phyloP scores from a whole-genome alignment of 768 basidiomycete genomes.

The Tulasnella sp. region DNA sequence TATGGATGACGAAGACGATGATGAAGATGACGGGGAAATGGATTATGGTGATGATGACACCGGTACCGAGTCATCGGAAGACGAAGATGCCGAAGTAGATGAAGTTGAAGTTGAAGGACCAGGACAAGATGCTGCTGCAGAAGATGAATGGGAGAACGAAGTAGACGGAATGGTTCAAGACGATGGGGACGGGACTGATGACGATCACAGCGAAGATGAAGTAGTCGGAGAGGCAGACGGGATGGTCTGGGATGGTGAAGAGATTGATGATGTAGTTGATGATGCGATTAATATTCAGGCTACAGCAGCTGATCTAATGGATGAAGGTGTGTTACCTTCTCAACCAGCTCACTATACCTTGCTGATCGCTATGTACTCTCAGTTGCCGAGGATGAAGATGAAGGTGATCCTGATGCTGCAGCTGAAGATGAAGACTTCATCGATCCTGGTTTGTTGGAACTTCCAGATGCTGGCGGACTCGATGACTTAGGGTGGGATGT shows the following conservation, averaged over 20 bases:
- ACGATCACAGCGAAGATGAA: conserved; percentile 58
- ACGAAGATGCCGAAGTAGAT: conserved; percentile 55
- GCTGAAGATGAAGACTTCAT: conserved; percentile 20
- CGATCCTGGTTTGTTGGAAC: conserved; percentile 20
- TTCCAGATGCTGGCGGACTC: conserved; percentile 25
- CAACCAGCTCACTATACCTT: conserved; percentile 12
- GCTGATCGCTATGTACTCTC: conserved; percentile 21
- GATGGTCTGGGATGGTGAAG: conserved; percentile 38
- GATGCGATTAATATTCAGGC: conserved; percentile 15
- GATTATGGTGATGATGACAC: conserved; percentile 49
- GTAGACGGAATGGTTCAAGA: conserved; percentile 15
- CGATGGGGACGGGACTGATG: conserved; percentile 27
- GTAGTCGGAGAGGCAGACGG: conserved; percentile 62
- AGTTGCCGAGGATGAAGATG: conserved; percentile 23
- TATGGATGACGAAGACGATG: conserved; percentile 55
- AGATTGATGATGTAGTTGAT: conserved; percentile 25
- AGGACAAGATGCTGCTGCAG: conserved; percentile 50
- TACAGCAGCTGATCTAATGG: conserved; percentile 33
- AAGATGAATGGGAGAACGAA: conserved; percentile 48
- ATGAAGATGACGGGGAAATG: conserved; percentile 18
- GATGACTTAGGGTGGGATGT: conserved; percentile 19
- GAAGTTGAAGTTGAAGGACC: conserved; percentile 72
- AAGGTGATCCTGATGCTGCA: conserved; percentile 25
- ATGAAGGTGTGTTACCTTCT: conserved; percentile 36
- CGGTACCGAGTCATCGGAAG: conserved; percentile 25